Percentiles rank a stretch among this genome's conserved stretches.
Evolutionary conservation across 345 rosid genomes (phyloP).

Genomic region (Chamaenerion angustifolium): DNA sequence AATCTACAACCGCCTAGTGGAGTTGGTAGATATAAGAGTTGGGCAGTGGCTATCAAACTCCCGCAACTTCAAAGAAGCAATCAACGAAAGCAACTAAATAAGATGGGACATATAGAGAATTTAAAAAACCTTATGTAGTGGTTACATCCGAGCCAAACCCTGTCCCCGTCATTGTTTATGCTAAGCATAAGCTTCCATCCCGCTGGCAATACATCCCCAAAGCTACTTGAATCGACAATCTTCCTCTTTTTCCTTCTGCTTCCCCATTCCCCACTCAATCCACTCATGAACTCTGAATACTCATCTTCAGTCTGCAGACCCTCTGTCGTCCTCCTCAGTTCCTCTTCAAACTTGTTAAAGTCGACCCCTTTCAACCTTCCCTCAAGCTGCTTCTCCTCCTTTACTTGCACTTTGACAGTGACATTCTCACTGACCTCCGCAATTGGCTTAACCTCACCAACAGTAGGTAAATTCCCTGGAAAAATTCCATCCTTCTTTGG

Average conservation of each 20-base stretch:
- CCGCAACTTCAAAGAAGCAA: background rate
- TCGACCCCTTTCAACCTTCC: conserved; percentile 11
- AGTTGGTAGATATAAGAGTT: too few species aligned
- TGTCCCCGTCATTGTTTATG: conserved; percentile 30
- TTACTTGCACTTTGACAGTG: conserved; percentile 3
- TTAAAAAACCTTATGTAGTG: conserved; percentile 48
- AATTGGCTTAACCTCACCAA: conserved; percentile 12
- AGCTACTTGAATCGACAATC: conserved; percentile 38
- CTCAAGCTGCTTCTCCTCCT: conserved; percentile 3
- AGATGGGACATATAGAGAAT: background rate
- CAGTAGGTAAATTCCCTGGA: conserved; percentile 4
- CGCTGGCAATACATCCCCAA: conserved; percentile 35
- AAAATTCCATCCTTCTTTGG: conserved; percentile 30
- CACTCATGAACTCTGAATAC: conserved; percentile 34
- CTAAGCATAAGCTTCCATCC: conserved; percentile 69
- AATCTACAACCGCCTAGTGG: too few species aligned
- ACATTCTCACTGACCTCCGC: conserved; percentile 6
- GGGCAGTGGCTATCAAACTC: too few species aligned
- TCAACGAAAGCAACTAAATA: background rate
- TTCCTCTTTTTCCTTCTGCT: conserved; percentile 52
- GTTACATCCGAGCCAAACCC: conserved; percentile 36
- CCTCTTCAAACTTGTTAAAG: conserved; percentile 22
- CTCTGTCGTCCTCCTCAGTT: conserved; percentile 38
- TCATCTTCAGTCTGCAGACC: conserved; percentile 33
- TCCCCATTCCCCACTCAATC: conserved; percentile 53